These are phyloP conservation scores for Triticum urartu DNA, from an alignment of 176 grass and related monocot genomes.

Conservation along the genomic window DNA sequence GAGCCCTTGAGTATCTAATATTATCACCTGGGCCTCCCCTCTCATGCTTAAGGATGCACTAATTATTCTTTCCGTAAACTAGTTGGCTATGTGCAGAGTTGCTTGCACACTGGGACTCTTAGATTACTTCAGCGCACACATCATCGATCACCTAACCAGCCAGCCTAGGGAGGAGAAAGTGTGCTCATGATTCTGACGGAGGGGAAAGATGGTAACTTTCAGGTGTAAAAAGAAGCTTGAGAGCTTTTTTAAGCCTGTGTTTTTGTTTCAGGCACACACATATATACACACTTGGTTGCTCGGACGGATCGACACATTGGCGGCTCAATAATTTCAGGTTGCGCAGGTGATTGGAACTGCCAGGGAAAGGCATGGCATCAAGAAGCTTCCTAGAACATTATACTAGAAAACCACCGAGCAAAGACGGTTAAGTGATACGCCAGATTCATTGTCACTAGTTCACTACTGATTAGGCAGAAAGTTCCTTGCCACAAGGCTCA, in stretches of 20 bases:
- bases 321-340: conserved; percentile 29
- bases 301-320: conserved; percentile 32
- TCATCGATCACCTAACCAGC: conserved; percentile 41
- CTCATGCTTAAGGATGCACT: conserved; percentile 51
- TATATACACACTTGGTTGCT: conserved; percentile 22
- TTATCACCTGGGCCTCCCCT: conserved; percentile 45
- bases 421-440: conserved; percentile 32
- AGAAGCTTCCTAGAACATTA: conserved; percentile 23
- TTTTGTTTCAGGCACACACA: not conserved
- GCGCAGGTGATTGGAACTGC: conserved; percentile 11
- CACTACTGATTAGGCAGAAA: conserved; percentile 52
- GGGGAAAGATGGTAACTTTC: conserved; percentile 47
- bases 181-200: conserved; percentile 40
- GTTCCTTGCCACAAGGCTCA: not conserved
- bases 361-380: conserved; percentile 25
- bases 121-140: conserved; percentile 16
- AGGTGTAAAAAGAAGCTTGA: conserved; percentile 40
- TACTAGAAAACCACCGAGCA: not conserved
- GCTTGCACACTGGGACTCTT: conserved; percentile 30
- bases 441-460: conserved; percentile 33
- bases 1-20: conserved; percentile 47
- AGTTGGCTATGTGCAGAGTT: conserved; percentile 43
- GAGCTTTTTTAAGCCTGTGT: not conserved
- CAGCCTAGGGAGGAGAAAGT: conserved; percentile 22
- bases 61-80: conserved; percentile 58